These are phyloP conservation scores for Wickerhamiella sergipiensis DNA, from an alignment of 805 yeast species.

Conservation along the genomic window DNA sequence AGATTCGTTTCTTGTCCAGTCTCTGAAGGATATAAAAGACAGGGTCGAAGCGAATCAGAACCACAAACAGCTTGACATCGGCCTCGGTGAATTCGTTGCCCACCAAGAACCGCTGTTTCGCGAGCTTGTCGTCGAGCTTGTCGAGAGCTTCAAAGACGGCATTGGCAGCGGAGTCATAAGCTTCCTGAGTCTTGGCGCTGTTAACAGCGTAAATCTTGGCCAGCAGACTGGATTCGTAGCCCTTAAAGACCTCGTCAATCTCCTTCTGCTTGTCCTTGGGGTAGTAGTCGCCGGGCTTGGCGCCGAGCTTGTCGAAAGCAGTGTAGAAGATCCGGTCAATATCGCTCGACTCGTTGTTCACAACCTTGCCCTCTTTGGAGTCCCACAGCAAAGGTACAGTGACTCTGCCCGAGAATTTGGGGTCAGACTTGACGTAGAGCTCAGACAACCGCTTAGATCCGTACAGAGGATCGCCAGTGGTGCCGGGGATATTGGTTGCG, in stretches of 20 bases:
- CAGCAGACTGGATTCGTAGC: constrained; percentile 41
- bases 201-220: constrained; percentile 81
- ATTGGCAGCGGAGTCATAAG: constrained; percentile 51
- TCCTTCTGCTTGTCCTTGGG: constrained; percentile 39
- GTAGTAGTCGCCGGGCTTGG: constrained; percentile 42
- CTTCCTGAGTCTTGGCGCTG: constrained; percentile 66
- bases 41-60: constrained; percentile 78
- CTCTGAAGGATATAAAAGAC: constrained; percentile 86
- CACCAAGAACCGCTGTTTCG: constrained; percentile 31
- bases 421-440: constrained; percentile 59
- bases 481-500: constrained; percentile 28
- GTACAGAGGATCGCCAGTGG: constrained; percentile 43
- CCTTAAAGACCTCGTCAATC: constrained; percentile 63
- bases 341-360: constrained; percentile 81
- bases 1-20: constrained; percentile 63
- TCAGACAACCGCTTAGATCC: constrained; percentile 49
- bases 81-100: constrained; percentile 71
- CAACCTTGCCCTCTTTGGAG: constrained; percentile 63
- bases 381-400: constrained; percentile 95
- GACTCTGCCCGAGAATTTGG: constrained; percentile 66
- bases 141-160: constrained; percentile 47
- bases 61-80: constrained; percentile 71
- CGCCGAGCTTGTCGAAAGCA: constrained; percentile 37
- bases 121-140: constrained; percentile 22
- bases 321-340: constrained; percentile 69